These are phyloP conservation scores for Hypericum androsaemum DNA, from an alignment of 345 rosid genomes.

Conservation along the genomic window DNA sequence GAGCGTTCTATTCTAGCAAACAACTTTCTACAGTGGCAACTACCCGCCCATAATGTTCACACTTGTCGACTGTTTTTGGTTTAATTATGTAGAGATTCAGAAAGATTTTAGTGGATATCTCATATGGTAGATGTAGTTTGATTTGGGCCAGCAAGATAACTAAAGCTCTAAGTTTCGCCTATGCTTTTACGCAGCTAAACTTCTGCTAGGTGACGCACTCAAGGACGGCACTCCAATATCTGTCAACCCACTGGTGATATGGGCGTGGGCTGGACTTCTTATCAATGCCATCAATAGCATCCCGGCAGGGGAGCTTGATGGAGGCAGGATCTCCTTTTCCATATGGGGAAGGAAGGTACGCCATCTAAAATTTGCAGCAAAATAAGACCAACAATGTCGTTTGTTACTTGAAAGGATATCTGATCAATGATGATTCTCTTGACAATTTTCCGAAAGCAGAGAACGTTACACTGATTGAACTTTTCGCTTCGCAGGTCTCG, in stretches of 20 bases:
- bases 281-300: constrained; percentile 92
- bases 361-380: background rate
- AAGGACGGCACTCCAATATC: constrained; percentile 87
- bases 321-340: constrained; percentile 72
- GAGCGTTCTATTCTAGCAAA: constrained; percentile 1
- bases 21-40: background rate
- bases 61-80: too few relatives aligned
- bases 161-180: background rate
- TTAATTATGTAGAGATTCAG: too few relatives aligned
- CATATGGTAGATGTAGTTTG: too few relatives aligned
- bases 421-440: background rate
- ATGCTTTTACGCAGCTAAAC: constrained; percentile 46
- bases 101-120: too few relatives aligned
- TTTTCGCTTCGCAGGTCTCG: constrained; percentile 45
- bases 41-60: too few relatives aligned
- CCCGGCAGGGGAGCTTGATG: constrained; percentile 93
- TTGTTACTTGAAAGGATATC: too few relatives aligned
- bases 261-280: constrained; percentile 97
- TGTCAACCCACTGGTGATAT: constrained; percentile 69
- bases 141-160: too few relatives aligned
- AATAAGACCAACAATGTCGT: background rate
- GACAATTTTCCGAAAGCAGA: background rate
- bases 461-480: constrained; percentile 7
- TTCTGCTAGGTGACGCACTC: constrained; percentile 67
- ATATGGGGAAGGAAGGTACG: constrained; percentile 96